These are phyloP conservation scores for Aspergillus sclerotioniger DNA, from an alignment of 495 filamentous ascomycete species.

Conservation along the genomic window DNA sequence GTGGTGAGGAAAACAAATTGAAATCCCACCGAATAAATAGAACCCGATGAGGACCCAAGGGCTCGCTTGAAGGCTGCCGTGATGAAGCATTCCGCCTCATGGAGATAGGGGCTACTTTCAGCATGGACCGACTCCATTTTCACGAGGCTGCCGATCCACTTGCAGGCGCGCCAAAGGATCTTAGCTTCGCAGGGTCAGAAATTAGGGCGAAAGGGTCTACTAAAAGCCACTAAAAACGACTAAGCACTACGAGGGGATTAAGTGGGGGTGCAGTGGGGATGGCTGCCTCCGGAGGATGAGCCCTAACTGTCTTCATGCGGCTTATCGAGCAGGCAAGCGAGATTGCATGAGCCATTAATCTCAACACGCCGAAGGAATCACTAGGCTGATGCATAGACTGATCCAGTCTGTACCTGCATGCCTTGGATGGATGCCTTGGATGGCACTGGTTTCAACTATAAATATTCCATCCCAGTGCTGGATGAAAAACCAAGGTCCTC, in stretches of 20 bases:
- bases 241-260: too few relatives aligned
- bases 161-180: not conserved
- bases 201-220: not conserved
- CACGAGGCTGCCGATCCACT: too few relatives aligned
- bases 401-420: too few relatives aligned
- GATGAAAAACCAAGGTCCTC: not conserved
- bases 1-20: not conserved
- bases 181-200: not conserved
- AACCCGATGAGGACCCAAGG: not conserved
- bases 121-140: too few relatives aligned
- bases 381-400: not conserved
- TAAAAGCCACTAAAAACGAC: too few relatives aligned
- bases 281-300: not conserved
- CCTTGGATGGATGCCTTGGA: too few relatives aligned
- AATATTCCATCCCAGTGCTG: not conserved
- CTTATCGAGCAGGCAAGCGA: not conserved
- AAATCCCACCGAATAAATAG: not conserved
- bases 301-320: not conserved
- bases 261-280: not conserved
- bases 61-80: not conserved
- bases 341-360: not conserved
- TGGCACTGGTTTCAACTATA: not conserved
- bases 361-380: not conserved
- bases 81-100: not conserved
- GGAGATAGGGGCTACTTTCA: too few relatives aligned